Conservation (phyloP, 495 filamentous ascomycete genomes). For the Haplographium delicatum region DNA sequence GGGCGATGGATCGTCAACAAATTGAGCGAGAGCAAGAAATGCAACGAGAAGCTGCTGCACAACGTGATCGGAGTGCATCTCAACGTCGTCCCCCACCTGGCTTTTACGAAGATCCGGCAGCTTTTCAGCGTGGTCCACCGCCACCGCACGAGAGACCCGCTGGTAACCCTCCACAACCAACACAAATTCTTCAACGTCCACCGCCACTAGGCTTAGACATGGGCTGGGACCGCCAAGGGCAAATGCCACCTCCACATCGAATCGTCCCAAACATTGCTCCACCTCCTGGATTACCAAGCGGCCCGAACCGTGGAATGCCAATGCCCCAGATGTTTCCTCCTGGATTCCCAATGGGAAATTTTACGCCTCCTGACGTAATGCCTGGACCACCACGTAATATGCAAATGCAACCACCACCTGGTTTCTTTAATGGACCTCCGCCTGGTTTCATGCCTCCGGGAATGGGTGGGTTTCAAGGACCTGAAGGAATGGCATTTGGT, state of each 20-base stretch:
- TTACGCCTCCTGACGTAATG: conserved; percentile 40
- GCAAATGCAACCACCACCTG: conserved; percentile 31
- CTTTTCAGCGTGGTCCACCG: conserved; percentile 21
- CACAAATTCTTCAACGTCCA: conserved; percentile 51
- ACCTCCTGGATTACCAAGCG: conserved; percentile 41
- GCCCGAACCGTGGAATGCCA: conserved; percentile 40
- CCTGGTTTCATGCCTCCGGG: conserved; percentile 26
- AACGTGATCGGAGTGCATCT: conserved; percentile 33
- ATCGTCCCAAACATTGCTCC: conserved; percentile 26
- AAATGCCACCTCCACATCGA: conserved; percentile 33
- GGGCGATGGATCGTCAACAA: conserved; percentile 25
- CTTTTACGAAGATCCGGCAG: conserved; percentile 20
- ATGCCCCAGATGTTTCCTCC: conserved; percentile 47
- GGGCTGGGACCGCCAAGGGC: conserved; percentile 32
- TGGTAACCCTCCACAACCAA: conserved; percentile 39
- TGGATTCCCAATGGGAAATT: conserved; percentile 30
- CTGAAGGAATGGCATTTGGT: conserved; percentile 33
- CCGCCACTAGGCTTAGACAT: conserved; percentile 42
- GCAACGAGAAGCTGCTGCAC: conserved; percentile 34
- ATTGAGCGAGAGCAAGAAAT: conserved; percentile 33
- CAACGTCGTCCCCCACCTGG: conserved; percentile 33
- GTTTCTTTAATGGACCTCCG: conserved; percentile 39
- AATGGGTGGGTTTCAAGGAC: conserved; percentile 43
- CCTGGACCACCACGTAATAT: conserved; percentile 26
- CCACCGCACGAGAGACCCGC: conserved; percentile 36